Conservation (phyloP, 805 yeast species). For the Myxozyma geophila region DNA sequence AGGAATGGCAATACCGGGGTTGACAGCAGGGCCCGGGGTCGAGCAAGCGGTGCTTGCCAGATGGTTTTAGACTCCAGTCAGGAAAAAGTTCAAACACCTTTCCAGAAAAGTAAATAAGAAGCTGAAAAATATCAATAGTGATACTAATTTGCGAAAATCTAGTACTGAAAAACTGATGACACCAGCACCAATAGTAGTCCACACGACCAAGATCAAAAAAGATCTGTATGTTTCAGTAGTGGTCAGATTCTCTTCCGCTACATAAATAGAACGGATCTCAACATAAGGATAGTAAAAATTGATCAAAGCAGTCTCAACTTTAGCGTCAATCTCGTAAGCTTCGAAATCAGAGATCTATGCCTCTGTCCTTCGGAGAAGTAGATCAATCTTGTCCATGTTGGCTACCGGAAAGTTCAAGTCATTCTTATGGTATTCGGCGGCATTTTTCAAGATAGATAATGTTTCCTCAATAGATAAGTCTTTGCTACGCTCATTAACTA, state of each 20-base stretch:
- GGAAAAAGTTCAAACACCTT: constrained; percentile 53
- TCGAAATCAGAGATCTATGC: constrained; percentile 19
- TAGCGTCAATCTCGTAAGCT: constrained; percentile 17
- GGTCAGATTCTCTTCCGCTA: constrained; percentile 50
- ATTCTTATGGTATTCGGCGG: constrained; percentile 48
- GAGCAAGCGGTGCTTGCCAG: constrained; percentile 45
- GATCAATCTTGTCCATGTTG: constrained; percentile 45
- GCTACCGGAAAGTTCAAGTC: constrained; percentile 53
- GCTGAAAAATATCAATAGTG: constrained; percentile 59
- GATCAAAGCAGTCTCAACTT: constrained; percentile 27
- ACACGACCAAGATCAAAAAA: constrained; percentile 51
- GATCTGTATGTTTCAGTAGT: constrained; percentile 61
- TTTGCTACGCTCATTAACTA: constrained; percentile 49
- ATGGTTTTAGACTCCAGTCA: constrained; percentile 50
- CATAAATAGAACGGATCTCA: constrained; percentile 66
- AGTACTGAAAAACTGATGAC: constrained; percentile 54
- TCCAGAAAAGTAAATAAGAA: constrained; percentile 67
- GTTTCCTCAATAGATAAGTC: constrained; percentile 48
- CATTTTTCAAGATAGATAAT: constrained; percentile 46
- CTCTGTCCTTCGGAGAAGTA: constrained; percentile 14
- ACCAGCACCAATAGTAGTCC: constrained; percentile 38
- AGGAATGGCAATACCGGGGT: constrained; percentile 16
- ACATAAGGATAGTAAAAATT: constrained; percentile 54
- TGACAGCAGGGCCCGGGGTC: constrained; percentile 61
- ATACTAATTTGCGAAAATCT: constrained; percentile 60